Percentiles rank a stretch among this genome's conserved stretches.
Conservation (phyloP, 768 basidiomycete genomes). For the Tricholoma furcatifolium region DNA sequence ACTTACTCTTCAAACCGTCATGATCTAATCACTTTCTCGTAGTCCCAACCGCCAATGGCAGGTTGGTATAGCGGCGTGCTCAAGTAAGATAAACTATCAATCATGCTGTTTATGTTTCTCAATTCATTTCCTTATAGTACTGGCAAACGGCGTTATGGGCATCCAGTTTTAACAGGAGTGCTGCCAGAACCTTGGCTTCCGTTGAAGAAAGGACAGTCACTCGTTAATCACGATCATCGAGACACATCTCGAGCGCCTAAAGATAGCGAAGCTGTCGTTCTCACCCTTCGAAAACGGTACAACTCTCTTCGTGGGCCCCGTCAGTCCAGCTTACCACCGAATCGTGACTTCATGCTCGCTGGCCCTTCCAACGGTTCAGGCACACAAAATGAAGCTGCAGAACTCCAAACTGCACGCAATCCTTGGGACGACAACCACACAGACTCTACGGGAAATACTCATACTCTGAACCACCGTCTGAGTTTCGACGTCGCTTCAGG, state of each 20-base stretch:
- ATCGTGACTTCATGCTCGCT: conserved; percentile 16
- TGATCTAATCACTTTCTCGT: conserved; percentile 13
- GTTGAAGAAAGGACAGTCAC: conserved; percentile 75
- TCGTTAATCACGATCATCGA: conserved; percentile 56
- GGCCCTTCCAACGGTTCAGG: conserved; percentile 12
- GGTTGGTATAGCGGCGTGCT: conserved; percentile 93
- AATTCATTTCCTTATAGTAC: conserved; percentile 49
- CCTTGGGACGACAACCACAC: conserved; percentile 62
- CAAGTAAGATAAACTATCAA: conserved; percentile 50
- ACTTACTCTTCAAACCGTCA: not conserved
- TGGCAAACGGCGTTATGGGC: conserved; percentile 92
- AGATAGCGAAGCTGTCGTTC: conserved; percentile 69
- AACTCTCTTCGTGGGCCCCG: conserved; percentile 43
- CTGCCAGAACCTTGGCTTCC: conserved; percentile 96
- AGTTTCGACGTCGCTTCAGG: conserved; percentile 88
- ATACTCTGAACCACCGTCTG: conserved; percentile 52
- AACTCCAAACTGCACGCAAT: conserved; percentile 35
- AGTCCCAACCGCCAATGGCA: conserved; percentile 97
- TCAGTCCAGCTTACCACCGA: conserved; percentile 15
- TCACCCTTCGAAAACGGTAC: conserved; percentile 76
- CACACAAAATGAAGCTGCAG: conserved; percentile 15
- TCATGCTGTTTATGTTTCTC: not conserved
- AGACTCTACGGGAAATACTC: conserved; percentile 17
- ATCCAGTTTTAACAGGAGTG: conserved; percentile 91
- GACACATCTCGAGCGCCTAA: conserved; percentile 33